These are phyloP conservation scores for Elsinoe australis DNA, from an alignment of 2,329 filamentous ascomycete species.

Conservation along the genomic window DNA sequence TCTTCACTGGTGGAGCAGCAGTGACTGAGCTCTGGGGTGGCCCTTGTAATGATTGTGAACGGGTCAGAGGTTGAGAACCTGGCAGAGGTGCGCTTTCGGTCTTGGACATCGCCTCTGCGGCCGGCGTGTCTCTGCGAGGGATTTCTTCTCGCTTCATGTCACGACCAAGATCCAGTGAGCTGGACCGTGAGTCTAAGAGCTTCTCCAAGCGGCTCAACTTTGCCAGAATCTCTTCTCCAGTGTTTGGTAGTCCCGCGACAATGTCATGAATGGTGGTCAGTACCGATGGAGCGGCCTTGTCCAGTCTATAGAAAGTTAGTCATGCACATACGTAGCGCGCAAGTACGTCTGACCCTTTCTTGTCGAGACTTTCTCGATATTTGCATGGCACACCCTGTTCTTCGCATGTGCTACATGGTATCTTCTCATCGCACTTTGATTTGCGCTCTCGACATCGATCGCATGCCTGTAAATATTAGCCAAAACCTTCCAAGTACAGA, in stretches of 20 bases:
- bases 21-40: neutral
- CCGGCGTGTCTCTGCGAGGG: constrained; percentile 6
- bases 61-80: neutral
- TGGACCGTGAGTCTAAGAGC: neutral
- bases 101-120: neutral
- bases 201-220: constrained; percentile 23
- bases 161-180: neutral
- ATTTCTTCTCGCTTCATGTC: constrained; percentile 15
- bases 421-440: constrained; percentile 83
- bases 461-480: constrained; percentile 57
- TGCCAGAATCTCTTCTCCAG: constrained; percentile 41
- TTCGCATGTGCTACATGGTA: constrained; percentile 75
- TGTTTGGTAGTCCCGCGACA: constrained; percentile 21
- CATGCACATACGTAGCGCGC: constrained; percentile 44
- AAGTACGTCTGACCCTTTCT: constrained; percentile 52
- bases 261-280: constrained; percentile 40
- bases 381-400: constrained; percentile 78
- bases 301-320: constrained; percentile 14
- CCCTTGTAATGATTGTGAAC: neutral
- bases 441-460: constrained; percentile 82
- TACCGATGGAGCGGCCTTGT: constrained; percentile 21
- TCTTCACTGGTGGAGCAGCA: constrained; percentile 13
- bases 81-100: neutral
- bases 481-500: constrained; percentile 15
- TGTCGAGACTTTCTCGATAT: constrained; percentile 84